phyloP scores from a whole-genome alignment of 441 rosid genomes.

The Gossypium trilobum region DNA sequence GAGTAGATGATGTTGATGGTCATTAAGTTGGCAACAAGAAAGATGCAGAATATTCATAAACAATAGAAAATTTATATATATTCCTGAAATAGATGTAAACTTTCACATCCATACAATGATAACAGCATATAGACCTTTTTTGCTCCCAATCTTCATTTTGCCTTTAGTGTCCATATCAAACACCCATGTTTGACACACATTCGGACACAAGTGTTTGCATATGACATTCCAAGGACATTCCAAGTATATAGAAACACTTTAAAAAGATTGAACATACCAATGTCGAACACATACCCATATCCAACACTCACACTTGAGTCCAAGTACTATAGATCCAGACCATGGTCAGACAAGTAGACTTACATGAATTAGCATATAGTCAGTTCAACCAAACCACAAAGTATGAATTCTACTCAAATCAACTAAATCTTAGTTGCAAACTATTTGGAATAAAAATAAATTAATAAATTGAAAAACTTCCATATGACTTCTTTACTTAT shows the following conservation, averaged over 20 bases:
- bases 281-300: background rate
- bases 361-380: background rate
- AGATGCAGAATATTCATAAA: background rate
- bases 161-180: background rate
- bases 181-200: background rate
- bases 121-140: background rate
- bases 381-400: background rate
- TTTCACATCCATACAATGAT: background rate
- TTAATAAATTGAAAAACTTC: background rate
- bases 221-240: background rate
- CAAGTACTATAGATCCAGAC: background rate
- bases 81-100: background rate
- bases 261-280: background rate
- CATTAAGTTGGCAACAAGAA: background rate
- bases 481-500: background rate
- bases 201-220: background rate
- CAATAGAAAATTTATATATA: background rate
- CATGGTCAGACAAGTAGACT: background rate
- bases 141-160: background rate
- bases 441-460: background rate
- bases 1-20: background rate
- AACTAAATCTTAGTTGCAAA: background rate
- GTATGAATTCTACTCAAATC: slow-evolving; percentile 2
- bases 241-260: background rate
- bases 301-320: background rate